Conservation (phyloP, 2,329 filamentous ascomycete species). For the Macrophomina phaseolina region DNA sequence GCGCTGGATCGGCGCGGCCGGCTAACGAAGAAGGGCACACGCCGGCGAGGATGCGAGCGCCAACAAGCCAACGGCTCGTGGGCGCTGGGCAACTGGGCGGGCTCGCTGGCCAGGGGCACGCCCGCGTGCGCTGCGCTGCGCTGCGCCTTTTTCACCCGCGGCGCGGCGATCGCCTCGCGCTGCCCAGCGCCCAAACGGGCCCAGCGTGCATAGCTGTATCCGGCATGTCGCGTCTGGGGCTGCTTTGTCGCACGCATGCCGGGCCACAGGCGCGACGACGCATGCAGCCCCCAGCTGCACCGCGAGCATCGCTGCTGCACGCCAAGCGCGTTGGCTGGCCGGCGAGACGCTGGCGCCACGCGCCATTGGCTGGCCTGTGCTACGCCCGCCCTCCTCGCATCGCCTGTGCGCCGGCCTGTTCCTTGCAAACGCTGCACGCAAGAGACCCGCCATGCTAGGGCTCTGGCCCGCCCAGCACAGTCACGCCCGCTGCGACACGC, state of each 20-base stretch:
- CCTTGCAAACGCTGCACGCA: constrained; percentile 24
- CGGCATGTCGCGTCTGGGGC: background rate
- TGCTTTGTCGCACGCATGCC: constrained; percentile 14
- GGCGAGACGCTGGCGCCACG: constrained; percentile 8
- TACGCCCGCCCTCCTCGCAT: background rate
- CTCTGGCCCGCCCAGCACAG: constrained; percentile 20
- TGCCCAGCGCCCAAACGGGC: constrained; percentile 9
- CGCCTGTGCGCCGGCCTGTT: constrained; percentile 15
- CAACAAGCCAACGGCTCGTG: constrained; percentile 18
- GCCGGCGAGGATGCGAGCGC: constrained; percentile 3
- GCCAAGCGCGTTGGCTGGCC: constrained; percentile 22
- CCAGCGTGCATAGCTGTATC: constrained; percentile 13
- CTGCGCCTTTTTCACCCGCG: constrained; percentile 3
- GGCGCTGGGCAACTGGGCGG: background rate
- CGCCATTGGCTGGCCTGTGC: constrained; percentile 4
- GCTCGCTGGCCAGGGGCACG: background rate
- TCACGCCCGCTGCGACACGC: constrained; percentile 17
- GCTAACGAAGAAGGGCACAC: constrained; percentile 6
- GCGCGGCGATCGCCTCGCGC: constrained; percentile 12
- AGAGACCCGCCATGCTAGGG: constrained; percentile 20
- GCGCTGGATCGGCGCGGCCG: constrained; percentile 4
- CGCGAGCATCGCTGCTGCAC: constrained; percentile 22
- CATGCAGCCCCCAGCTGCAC: constrained; percentile 26
- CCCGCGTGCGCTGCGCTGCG: background rate
- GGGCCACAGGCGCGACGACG: constrained; percentile 14